Conservation (phyloP, 139 green algal genomes). For the Desmodesmus armatus region DNA sequence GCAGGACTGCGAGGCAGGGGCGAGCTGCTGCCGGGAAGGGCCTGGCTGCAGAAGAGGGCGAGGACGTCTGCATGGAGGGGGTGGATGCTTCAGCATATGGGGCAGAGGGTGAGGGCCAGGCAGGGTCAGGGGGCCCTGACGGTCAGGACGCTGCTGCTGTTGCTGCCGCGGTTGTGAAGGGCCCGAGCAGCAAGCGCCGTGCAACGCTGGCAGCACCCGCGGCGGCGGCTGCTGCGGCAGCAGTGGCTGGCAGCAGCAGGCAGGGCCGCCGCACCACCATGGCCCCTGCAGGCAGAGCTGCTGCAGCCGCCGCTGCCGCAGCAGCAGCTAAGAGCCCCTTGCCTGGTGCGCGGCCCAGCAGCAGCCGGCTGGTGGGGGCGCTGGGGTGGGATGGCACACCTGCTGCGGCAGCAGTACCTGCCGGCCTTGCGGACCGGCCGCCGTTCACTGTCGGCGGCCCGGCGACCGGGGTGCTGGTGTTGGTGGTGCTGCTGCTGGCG, state of each 20-base stretch:
- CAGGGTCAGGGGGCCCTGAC: no score
- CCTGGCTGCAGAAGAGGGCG: not conserved
- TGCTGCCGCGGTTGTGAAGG: not conserved
- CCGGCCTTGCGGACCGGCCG: not conserved
- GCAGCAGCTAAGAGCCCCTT: not conserved
- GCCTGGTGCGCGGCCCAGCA: not conserved
- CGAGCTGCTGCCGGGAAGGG: no score
- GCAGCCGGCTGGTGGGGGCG: not conserved
- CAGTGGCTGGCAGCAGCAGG: not conserved
- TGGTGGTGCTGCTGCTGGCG: constrained; percentile 1
- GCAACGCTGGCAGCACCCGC: not conserved
- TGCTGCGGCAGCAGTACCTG: not conserved
- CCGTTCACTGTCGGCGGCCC: constrained; percentile 22
- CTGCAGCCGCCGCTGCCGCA: not conserved
- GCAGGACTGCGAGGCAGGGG: not conserved
- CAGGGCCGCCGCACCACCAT: not conserved
- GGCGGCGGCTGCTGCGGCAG: not conserved
- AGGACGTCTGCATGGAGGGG: not conserved
- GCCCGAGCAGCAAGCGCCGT: not conserved
- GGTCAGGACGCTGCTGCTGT: not conserved
- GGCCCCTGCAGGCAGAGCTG: not conserved
- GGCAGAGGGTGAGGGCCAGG: not conserved
- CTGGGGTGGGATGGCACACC: constrained; percentile 8
- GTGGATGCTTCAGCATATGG: not conserved
- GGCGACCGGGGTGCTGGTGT: not conserved